phyloP scores from a whole-genome alignment of 192 early-diverging fungal genomes.

The Backusella liffmaniae region DNA sequence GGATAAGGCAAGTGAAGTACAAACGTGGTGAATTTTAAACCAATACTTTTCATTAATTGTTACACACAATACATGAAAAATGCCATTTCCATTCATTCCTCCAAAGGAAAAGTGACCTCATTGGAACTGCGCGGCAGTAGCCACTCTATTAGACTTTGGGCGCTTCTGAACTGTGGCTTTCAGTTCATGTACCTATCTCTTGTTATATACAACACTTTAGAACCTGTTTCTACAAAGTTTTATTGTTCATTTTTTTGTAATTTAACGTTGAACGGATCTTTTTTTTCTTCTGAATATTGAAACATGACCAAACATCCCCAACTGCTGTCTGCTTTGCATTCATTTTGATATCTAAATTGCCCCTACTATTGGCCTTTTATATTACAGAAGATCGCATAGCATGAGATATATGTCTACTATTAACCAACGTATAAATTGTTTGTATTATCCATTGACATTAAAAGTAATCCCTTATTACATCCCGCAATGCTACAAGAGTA shows the following conservation, averaged over 20 bases:
- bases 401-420: too few relatives aligned
- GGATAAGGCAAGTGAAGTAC: not conserved
- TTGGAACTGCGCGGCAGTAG: too few relatives aligned
- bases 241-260: not conserved
- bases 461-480: too few relatives aligned
- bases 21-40: conserved; percentile 5
- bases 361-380: too few relatives aligned
- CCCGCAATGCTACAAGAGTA: too few relatives aligned
- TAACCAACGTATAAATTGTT: too few relatives aligned
- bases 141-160: not conserved
- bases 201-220: not conserved
- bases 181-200: not conserved
- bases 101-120: not conserved
- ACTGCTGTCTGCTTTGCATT: not conserved
- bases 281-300: not conserved
- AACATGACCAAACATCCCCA: not conserved
- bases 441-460: too few relatives aligned
- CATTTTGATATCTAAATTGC: not conserved
- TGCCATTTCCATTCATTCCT: not conserved
- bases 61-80: not conserved
- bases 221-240: not conserved
- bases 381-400: not conserved
- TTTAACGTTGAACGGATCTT: not conserved
- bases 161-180: not conserved
- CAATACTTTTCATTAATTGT: not conserved